Conservation (phyloP, 1,139 yeast species). For the Trichomonascaceae sp. region DNA sequence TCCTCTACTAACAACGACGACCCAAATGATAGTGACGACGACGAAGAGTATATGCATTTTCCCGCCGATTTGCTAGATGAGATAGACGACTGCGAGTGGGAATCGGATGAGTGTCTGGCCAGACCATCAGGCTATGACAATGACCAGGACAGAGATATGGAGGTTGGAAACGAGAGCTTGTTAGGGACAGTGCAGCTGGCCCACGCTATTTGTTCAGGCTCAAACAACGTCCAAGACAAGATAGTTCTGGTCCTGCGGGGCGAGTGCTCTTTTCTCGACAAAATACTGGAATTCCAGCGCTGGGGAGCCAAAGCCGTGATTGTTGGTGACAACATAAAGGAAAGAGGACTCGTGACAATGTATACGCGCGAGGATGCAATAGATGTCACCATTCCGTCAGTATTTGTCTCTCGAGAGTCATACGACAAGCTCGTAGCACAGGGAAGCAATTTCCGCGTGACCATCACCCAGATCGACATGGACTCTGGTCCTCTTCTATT, state of each 20-base stretch:
- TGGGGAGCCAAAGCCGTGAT: conserved; percentile 31
- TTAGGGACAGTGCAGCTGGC: too few relatives aligned
- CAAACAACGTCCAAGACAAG: conserved; percentile 11
- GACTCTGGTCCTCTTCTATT: conserved; percentile 20
- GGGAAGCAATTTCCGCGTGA: conserved; percentile 12
- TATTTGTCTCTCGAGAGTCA: conserved; percentile 26
- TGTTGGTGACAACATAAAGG: conserved; percentile 27
- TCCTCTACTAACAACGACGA: neutral
- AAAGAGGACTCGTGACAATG: conserved; percentile 27
- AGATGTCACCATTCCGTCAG: conserved; percentile 25
- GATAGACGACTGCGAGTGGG: too few relatives aligned
- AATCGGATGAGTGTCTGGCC: too few relatives aligned
- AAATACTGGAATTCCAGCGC: conserved; percentile 25
- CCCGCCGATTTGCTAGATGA: too few relatives aligned
- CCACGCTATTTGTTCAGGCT: neutral
- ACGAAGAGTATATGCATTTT: too few relatives aligned
- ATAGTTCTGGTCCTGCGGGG: conserved; percentile 29
- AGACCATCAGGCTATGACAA: too few relatives aligned
- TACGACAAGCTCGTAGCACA: conserved; percentile 18
- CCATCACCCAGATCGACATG: conserved; percentile 13
- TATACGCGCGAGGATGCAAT: conserved; percentile 22
- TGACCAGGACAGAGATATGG: too few relatives aligned
- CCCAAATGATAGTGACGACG: neutral
- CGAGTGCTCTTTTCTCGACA: conserved; percentile 27
- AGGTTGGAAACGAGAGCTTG: too few relatives aligned